These are phyloP conservation scores for Naganishia sp. DNA, from an alignment of 1,284 basidiomycete genomes.

Conservation along the genomic window DNA sequence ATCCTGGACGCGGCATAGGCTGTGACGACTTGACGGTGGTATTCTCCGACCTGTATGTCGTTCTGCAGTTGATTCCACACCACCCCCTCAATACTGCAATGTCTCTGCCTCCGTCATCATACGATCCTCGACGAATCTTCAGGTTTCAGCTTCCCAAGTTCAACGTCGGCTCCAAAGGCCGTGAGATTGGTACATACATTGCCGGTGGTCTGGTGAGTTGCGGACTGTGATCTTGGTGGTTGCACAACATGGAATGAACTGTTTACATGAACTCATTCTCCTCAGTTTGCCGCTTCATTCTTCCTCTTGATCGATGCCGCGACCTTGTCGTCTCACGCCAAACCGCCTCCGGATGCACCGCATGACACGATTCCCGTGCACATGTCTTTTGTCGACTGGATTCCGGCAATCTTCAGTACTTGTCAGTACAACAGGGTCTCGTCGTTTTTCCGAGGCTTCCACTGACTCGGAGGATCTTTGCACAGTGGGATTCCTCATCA, in stretches of 20 bases:
- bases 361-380: constrained; percentile 76
- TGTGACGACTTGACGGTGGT: not conserved
- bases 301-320: constrained; percentile 96
- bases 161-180: constrained; percentile 54
- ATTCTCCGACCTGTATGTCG: too few species aligned
- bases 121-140: constrained; percentile 84
- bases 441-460: not conserved
- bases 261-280: constrained; percentile 6
- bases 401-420: constrained; percentile 90
- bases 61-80: not conserved
- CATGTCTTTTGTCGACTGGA: constrained; percentile 90
- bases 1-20: constrained; percentile 9
- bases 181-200: constrained; percentile 84
- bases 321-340: constrained; percentile 80
- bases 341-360: constrained; percentile 67
- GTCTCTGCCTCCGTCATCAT: constrained; percentile 68
- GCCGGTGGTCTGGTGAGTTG: constrained; percentile 81
- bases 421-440: constrained; percentile 43
- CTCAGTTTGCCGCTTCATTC: constrained; percentile 84
- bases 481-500: constrained; percentile 80
- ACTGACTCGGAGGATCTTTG: not conserved
- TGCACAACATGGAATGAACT: constrained; percentile 6
- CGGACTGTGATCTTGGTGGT: not conserved
- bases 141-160: constrained; percentile 56
- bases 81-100: constrained; percentile 49